Conservation (phyloP, 2,329 filamentous ascomycete species). For the Phialocephala sp. region DNA sequence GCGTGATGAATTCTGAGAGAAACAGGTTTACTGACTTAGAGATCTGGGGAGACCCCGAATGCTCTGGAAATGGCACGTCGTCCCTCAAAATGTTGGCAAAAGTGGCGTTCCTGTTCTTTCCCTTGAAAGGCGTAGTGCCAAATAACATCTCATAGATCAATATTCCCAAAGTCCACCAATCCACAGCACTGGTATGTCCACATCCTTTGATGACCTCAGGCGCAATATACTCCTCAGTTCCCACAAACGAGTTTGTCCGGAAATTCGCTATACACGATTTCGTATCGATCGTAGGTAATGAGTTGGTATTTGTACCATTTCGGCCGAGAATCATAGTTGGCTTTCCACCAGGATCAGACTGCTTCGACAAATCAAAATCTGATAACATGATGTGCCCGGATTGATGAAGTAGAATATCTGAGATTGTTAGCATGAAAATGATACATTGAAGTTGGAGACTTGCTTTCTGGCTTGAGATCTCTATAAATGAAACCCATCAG, state of each 20-base stretch:
- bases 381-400: constrained; percentile 99
- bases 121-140: constrained; percentile 98
- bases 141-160: constrained; percentile 99
- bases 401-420: constrained; percentile 96
- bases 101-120: constrained; percentile 97
- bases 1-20: constrained; percentile 26
- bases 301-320: constrained; percentile 83
- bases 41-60: constrained; percentile 80
- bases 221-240: constrained; percentile 98
- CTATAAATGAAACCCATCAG: constrained; percentile 99
- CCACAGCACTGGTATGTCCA: constrained; percentile 96
- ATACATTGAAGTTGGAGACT: constrained; percentile 47
- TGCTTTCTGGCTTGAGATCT: constrained; percentile 96
- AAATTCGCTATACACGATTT: constrained; percentile 99
- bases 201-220: constrained; percentile 99
- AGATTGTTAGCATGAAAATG: constrained; percentile 44
- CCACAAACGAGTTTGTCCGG: constrained; percentile 97
- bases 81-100: constrained; percentile 97
- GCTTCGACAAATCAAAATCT: constrained; percentile 97
- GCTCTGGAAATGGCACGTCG: constrained; percentile 94
- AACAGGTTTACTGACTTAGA: constrained; percentile 74
- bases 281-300: constrained; percentile 95
- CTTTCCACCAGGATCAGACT: constrained; percentile 93
- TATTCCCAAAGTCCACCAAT: constrained; percentile 99
- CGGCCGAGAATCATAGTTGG: constrained; percentile 94